phyloP scores from a whole-genome alignment of 495 filamentous ascomycete species.

The Aspergillus carlsbadensis region DNA sequence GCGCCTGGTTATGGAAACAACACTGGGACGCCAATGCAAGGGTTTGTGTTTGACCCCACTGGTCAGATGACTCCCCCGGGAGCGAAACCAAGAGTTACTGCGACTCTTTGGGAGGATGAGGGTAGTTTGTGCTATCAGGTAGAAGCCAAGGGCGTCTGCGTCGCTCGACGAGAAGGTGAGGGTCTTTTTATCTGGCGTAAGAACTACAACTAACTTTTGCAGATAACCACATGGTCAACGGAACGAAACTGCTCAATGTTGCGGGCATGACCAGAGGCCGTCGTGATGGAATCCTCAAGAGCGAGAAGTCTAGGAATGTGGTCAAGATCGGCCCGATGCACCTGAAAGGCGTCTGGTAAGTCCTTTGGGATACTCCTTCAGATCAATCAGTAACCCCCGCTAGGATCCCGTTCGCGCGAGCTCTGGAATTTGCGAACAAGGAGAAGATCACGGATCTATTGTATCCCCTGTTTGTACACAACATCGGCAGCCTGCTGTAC shows the following conservation, averaged over 20 bases:
- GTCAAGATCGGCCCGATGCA: conserved; percentile 99
- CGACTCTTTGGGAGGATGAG: conserved; percentile 97
- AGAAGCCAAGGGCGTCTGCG: conserved; percentile 93
- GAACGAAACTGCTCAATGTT: conserved; percentile 94
- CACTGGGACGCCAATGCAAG: conserved; percentile 52
- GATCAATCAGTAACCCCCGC: conserved; percentile 10
- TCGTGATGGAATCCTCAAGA: conserved; percentile 95
- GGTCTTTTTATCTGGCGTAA: background rate
- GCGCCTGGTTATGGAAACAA: conserved; percentile 47
- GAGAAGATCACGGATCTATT: conserved; percentile 96
- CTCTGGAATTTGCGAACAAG: conserved; percentile 97
- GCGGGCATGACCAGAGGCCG: conserved; percentile 97
- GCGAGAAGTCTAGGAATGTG: conserved; percentile 93
- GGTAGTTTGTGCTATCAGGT: conserved; percentile 98
- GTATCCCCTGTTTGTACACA: conserved; percentile 96
- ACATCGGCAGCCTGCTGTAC: conserved; percentile 91
- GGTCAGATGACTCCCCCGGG: conserved; percentile 95
- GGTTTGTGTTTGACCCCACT: conserved; percentile 70
- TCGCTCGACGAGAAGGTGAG: conserved; percentile 90
- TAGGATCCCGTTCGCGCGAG: conserved; percentile 97
- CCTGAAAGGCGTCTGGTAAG: conserved; percentile 97
- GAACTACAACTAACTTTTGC: background rate
- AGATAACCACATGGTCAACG: conserved; percentile 99
- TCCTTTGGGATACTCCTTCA: background rate
- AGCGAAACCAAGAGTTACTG: conserved; percentile 96